These are phyloP conservation scores for Zea luxurians DNA, from an alignment of 176 grass and related monocot genomes.

Conservation along the genomic window DNA sequence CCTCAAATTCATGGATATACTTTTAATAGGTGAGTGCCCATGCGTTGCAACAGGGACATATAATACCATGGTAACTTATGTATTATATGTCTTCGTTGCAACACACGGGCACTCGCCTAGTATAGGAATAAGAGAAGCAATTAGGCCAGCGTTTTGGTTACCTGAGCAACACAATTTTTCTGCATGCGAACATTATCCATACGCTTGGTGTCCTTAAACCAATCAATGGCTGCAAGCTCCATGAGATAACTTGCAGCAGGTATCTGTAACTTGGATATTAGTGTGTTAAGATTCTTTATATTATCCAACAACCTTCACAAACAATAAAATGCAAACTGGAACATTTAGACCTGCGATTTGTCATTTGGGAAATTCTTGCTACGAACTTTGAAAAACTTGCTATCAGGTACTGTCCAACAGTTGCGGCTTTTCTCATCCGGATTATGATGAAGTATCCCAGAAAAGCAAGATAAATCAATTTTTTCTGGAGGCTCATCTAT, in stretches of 20 bases:
- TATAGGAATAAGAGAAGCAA: background rate
- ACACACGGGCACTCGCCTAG: too few relatives aligned
- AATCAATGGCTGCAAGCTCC: constrained; percentile 83
- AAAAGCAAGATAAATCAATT: constrained; percentile 78
- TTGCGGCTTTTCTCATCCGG: constrained; percentile 69
- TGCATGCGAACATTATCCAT: constrained; percentile 82
- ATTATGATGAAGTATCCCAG: constrained; percentile 60
- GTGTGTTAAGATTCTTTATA: constrained; percentile 16
- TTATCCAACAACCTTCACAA: constrained; percentile 12
- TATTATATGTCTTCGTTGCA: too few relatives aligned
- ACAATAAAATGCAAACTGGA: constrained; percentile 7
- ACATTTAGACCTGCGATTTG: constrained; percentile 82
- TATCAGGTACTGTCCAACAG: constrained; percentile 82
- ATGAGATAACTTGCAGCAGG: constrained; percentile 79
- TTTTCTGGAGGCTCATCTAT: constrained; percentile 58
- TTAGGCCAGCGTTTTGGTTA: constrained; percentile 26
- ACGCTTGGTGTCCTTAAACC: constrained; percentile 80
- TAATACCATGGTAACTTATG: too few relatives aligned
- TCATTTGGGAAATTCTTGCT: constrained; percentile 79
- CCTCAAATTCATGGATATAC: background rate
- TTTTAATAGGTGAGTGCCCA: too few relatives aligned
- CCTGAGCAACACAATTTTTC: constrained; percentile 77
- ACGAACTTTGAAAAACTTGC: constrained; percentile 88
- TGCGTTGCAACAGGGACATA: too few relatives aligned
- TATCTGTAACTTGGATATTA: constrained; percentile 50